These are phyloP conservation scores for Fagopyrum esculentum DNA, from an alignment of 148 eudicot species.

Conservation along the genomic window DNA sequence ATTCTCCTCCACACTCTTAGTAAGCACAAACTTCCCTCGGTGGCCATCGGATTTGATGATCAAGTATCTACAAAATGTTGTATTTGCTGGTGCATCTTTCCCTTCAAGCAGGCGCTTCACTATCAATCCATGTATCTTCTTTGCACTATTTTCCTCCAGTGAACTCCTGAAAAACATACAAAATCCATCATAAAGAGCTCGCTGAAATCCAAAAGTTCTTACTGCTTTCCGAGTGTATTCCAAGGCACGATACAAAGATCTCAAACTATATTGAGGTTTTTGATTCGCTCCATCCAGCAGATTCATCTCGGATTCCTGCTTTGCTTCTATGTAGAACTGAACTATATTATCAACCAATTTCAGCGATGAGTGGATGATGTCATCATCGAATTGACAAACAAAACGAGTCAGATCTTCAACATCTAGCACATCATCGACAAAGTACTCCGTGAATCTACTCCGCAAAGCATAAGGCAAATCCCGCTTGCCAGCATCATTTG, in stretches of 20 bases:
- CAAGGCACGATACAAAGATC: conserved; percentile 90
- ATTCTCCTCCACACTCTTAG: conserved; percentile 72
- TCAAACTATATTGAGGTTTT: conserved; percentile 94
- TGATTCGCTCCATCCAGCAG: conserved; percentile 98
- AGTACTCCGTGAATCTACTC: conserved; percentile 84
- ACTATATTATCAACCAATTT: conserved; percentile 51
- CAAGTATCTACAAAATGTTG: conserved; percentile 45
- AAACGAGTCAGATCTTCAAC: conserved; percentile 69
- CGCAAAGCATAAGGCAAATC: conserved; percentile 74
- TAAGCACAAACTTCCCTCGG: conserved; percentile 54
- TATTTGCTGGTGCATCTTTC: conserved; percentile 29
- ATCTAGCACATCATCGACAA: conserved; percentile 82
- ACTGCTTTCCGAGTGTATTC: conserved; percentile 65
- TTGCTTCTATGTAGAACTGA: conserved; percentile 73
- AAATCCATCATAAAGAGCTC: conserved; percentile 84
- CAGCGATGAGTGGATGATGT: conserved; percentile 21
- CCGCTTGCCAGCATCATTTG: conserved; percentile 98
- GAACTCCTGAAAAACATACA: conserved; percentile 81
- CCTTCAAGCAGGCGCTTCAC: conserved; percentile 42
- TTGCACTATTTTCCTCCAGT: conserved; percentile 68
- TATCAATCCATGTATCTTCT: conserved; percentile 50
- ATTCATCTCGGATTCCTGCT: conserved; percentile 72
- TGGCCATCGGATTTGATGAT: conserved; percentile 20
- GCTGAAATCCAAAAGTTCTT: conserved; percentile 17
- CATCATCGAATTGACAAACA: conserved; percentile 54